phyloP scores from a whole-genome alignment of 805 yeast genomes.

The Schwanniomyces occidentalis region DNA sequence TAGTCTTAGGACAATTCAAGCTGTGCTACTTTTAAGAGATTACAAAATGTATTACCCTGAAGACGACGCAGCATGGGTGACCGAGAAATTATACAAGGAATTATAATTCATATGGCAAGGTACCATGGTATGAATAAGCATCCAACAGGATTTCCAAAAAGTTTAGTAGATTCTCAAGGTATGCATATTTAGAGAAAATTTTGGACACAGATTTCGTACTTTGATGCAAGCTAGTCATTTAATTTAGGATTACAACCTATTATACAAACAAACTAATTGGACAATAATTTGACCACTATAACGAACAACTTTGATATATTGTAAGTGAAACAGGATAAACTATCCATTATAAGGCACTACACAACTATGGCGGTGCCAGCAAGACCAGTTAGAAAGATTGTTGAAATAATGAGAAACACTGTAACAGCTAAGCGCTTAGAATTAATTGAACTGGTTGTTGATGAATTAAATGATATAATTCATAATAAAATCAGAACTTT shows the following conservation, averaged over 20 bases:
- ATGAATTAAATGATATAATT: slow-evolving; percentile 1
- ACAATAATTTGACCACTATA: neutral
- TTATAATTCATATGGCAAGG: slow-evolving; percentile 7
- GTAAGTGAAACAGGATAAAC: slow-evolving; percentile 19
- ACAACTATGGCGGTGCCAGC: neutral
- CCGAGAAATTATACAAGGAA: slow-evolving; percentile 2
- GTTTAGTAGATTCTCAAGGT: neutral
- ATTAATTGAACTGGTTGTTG: neutral
- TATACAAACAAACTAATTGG: neutral
- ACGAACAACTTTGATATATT: slow-evolving; percentile 75
- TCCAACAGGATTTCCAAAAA: neutral
- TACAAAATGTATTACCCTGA: slow-evolving; percentile 9
- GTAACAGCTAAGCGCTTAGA: neutral
- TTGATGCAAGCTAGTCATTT: slow-evolving; percentile 7
- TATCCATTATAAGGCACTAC: slow-evolving; percentile 2
- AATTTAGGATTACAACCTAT: slow-evolving; percentile 1
- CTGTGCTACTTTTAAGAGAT: slow-evolving; percentile 2
- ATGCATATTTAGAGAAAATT: slow-evolving; percentile 6
- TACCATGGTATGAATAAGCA: slow-evolving; percentile 5
- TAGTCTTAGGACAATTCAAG: slow-evolving; percentile 5
- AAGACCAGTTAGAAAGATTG: slow-evolving; percentile 1
- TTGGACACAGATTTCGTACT: slow-evolving; percentile 5
- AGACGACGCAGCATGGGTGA: slow-evolving; percentile 3
- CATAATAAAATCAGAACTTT: slow-evolving; percentile 3
- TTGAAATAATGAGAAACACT: neutral